phyloP scores from a whole-genome alignment of 257 asterid species.

The Asclepias syriaca region DNA sequence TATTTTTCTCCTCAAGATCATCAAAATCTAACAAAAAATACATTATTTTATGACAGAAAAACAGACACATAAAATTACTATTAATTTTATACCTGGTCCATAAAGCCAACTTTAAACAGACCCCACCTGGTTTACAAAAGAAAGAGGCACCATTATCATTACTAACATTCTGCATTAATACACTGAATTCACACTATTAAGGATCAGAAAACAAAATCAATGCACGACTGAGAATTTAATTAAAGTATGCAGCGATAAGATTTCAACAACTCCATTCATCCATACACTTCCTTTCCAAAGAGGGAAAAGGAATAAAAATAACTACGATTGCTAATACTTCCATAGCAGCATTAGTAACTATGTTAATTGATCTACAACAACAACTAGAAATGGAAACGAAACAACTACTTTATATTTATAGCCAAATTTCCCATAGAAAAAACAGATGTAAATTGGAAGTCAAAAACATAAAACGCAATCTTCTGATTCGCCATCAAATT shows the following conservation, averaged over 20 bases:
- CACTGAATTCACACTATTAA: not conserved
- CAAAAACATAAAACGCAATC: not conserved
- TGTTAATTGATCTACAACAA: slow-evolving; percentile 1
- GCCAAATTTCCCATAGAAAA: not conserved
- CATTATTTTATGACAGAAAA: not conserved
- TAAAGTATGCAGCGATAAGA: not conserved
- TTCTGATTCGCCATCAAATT: not conserved
- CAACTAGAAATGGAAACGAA: not conserved
- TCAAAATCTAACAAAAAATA: slow-evolving; percentile 12
- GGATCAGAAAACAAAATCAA: not conserved
- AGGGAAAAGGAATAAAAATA: not conserved
- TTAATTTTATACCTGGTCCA: slow-evolving; percentile 70
- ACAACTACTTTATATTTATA: not conserved
- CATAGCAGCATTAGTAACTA: not conserved
- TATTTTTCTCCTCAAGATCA: slow-evolving; percentile 9
- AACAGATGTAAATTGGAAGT: not conserved
- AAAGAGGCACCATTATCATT: not conserved
- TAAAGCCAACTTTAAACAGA: slow-evolving; percentile 28
- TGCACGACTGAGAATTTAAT: not conserved
- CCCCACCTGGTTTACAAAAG: slow-evolving; percentile 16
- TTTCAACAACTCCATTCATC: not conserved
- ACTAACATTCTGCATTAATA: slow-evolving; percentile 4
- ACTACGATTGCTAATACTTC: not conserved
- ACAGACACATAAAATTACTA: slow-evolving; percentile 1
- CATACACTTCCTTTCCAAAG: not conserved